phyloP scores from a whole-genome alignment of 495 filamentous ascomycete genomes.

The Penicillium goetzii region DNA sequence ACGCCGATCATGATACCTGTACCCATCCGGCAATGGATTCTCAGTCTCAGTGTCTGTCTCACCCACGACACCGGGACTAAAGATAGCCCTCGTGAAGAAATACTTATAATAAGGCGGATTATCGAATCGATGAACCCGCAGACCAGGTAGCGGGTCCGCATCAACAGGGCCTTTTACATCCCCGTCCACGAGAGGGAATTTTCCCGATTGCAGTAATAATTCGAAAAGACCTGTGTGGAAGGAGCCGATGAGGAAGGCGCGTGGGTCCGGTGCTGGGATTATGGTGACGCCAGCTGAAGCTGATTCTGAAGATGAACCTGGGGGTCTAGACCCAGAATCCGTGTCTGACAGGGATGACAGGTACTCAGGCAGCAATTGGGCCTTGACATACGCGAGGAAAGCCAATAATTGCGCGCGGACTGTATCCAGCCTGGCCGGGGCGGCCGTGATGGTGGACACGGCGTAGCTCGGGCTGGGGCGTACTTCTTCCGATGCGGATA shows the following conservation, averaged over 20 bases:
- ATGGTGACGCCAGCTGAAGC: conserved; percentile 19
- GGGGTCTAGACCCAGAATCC: neutral
- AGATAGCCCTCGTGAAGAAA: conserved; percentile 30
- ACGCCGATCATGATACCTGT: conserved; percentile 32
- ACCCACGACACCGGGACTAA: conserved; percentile 11
- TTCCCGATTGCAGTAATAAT: conserved; percentile 26
- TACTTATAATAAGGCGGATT: conserved; percentile 42
- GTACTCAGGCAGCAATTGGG: conserved; percentile 32
- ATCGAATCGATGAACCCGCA: conserved; percentile 42
- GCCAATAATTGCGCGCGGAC: conserved; percentile 37
- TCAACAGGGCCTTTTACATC: neutral
- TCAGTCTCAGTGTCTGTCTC: neutral
- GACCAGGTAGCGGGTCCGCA: conserved; percentile 14
- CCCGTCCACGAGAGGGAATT: conserved; percentile 5
- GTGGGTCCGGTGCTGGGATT: conserved; percentile 33
- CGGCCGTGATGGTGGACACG: conserved; percentile 21
- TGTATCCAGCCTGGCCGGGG: conserved; percentile 13
- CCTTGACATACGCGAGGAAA: conserved; percentile 33
- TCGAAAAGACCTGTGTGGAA: conserved; percentile 39
- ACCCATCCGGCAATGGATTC: conserved; percentile 35
- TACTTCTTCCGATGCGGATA: neutral
- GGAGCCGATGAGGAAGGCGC: conserved; percentile 41
- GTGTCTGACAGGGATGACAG: conserved; percentile 26
- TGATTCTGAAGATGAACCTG: neutral
- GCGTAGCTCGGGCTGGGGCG: neutral